Conservation (phyloP, 1,284 basidiomycete genomes). For the Pascua guehoae region DNA sequence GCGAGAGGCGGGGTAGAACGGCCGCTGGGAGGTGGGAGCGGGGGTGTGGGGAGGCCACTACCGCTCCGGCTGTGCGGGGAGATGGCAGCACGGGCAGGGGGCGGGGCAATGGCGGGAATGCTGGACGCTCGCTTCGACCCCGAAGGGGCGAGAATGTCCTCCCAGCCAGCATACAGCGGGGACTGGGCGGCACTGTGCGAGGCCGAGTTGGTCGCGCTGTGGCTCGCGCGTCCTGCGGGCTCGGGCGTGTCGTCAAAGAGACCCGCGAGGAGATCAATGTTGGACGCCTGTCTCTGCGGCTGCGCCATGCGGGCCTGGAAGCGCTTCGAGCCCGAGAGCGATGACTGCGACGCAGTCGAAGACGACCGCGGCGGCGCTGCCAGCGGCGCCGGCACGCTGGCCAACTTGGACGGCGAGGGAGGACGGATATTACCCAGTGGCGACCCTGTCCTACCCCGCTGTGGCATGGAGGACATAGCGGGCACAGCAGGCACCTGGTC, state of each 20-base stretch:
- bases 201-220: background rate
- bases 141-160: slow-evolving; percentile 23
- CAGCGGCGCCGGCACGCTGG: slow-evolving; percentile 30
- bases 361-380: slow-evolving; percentile 27
- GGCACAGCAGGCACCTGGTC: slow-evolving; percentile 36
- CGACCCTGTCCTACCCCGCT: slow-evolving; percentile 12
- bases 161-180: slow-evolving; percentile 18
- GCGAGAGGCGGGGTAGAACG: background rate
- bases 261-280: slow-evolving; percentile 38
- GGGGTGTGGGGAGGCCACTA: background rate
- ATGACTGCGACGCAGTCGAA: background rate
- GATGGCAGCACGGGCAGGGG: background rate
- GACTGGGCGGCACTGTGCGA: background rate
- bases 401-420: no score
- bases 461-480: slow-evolving; percentile 24
- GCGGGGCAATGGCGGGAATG: background rate
- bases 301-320: slow-evolving; percentile 31
- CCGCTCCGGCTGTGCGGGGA: background rate
- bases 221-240: background rate
- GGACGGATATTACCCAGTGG: no score
- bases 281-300: slow-evolving; percentile 5
- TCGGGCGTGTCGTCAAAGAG: slow-evolving; percentile 25
- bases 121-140: background rate
- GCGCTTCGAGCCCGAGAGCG: background rate
- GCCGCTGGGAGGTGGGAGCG: background rate